Evolutionary conservation across 345 rosid species (phyloP).

Genomic region (Acer campestre): DNA sequence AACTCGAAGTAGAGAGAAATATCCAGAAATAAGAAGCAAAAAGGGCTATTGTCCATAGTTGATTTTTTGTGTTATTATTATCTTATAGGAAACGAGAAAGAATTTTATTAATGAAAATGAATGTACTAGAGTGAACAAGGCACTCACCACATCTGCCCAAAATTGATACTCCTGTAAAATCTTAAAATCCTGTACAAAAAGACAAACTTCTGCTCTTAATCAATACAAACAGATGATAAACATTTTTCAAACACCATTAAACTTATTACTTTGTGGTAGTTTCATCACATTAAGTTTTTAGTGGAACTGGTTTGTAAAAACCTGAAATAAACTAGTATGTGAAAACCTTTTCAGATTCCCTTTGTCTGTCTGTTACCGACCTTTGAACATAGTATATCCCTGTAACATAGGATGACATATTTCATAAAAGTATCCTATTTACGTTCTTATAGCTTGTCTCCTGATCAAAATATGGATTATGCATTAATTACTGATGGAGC

Average conservation of each 20-base stretch:
- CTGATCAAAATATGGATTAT: background rate
- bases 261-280: background rate
- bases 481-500: background rate
- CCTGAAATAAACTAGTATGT: background rate
- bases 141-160: background rate
- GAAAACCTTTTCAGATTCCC: background rate
- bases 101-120: background rate
- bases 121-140: background rate
- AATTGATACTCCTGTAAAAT: background rate
- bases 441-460: too few species aligned
- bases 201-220: background rate
- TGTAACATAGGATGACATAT: background rate
- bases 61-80: background rate
- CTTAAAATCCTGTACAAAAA: background rate
- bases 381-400: background rate
- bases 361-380: background rate
- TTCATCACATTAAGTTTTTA: background rate
- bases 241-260: background rate
- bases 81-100: background rate
- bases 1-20: background rate
- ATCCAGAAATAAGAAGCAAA: constrained; percentile 6
- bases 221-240: background rate
- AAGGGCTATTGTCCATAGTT: background rate
- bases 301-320: background rate
- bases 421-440: background rate